Conservation (phyloP, 768 basidiomycete species). For the Lyophyllum shimeji region DNA sequence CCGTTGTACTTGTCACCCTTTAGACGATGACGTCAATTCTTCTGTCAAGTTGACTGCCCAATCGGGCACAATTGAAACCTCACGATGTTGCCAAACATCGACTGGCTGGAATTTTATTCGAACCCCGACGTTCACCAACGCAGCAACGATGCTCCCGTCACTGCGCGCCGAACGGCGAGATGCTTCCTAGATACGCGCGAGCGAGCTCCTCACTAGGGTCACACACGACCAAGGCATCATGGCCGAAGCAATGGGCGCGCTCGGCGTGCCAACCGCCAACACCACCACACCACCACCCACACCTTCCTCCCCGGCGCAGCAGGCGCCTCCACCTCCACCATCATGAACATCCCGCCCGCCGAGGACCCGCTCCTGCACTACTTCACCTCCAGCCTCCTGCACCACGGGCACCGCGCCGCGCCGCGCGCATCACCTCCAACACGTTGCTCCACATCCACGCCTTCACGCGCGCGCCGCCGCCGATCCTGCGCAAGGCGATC, state of each 20-base stretch:
- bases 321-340: conserved; percentile 8
- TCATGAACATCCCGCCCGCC: conserved; percentile 66
- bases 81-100: conserved; percentile 1
- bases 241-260: conserved; percentile 15
- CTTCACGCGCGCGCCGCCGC: conserved; percentile 76
- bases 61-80: not conserved
- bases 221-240: conserved; percentile 18
- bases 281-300: not conserved
- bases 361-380: conserved; percentile 74
- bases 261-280: conserved; percentile 12
- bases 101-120: not conserved
- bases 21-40: too few species aligned
- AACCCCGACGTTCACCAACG: not conserved
- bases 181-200: conserved; percentile 17
- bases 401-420: conserved; percentile 65
- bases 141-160: conserved; percentile 11
- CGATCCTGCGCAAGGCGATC: conserved; percentile 76
- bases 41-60: not conserved
- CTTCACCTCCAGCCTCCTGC: conserved; percentile 60
- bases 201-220: conserved; percentile 10
- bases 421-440: conserved; percentile 53
- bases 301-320: too few species aligned
- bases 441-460: conserved; percentile 73
- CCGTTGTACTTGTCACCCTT: too few species aligned
- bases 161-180: conserved; percentile 14